A percentile compares a stretch with the other conserved stretches of the same genome.
phyloP scores from a whole-genome alignment of 2,329 filamentous ascomycete genomes.

The Helicocarpus griseus region DNA sequence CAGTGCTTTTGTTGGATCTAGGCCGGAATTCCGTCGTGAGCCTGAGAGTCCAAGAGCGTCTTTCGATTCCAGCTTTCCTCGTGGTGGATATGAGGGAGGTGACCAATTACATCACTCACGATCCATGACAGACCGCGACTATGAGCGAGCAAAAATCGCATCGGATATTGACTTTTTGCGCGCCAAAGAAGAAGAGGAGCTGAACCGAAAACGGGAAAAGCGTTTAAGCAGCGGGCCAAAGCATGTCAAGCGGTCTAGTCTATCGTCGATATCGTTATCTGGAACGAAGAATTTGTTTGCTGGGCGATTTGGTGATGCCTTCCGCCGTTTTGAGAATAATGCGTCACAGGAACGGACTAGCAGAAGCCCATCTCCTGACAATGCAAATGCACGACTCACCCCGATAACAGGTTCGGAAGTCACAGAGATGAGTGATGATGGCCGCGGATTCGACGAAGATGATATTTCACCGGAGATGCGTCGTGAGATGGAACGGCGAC shows the following conservation, averaged over 20 bases:
- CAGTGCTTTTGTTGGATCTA: constrained; percentile 75
- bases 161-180: constrained; percentile 79
- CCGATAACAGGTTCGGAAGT: constrained; percentile 70
- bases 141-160: constrained; percentile 49
- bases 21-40: constrained; percentile 72
- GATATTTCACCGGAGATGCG: constrained; percentile 78
- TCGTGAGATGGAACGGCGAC: constrained; percentile 74
- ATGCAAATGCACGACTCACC: constrained; percentile 43
- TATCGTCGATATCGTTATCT: constrained; percentile 58
- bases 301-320: constrained; percentile 85
- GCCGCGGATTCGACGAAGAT: constrained; percentile 57
- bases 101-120: constrained; percentile 25
- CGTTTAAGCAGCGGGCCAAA: constrained; percentile 49
- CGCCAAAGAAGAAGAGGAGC: constrained; percentile 58
- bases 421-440: constrained; percentile 58
- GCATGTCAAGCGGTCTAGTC: constrained; percentile 61
- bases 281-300: constrained; percentile 74
- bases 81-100: constrained; percentile 27
- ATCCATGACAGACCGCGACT: constrained; percentile 25
- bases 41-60: constrained; percentile 50
- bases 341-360: constrained; percentile 15
- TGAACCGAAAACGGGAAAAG: constrained; percentile 46
- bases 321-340: constrained; percentile 72
- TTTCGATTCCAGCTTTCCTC: constrained; percentile 21
- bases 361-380: constrained; percentile 39